Base-by-base conservation (phyloP, 352 stramenopile genomes). In the Phytophthora fragariaefolia region DNA sequence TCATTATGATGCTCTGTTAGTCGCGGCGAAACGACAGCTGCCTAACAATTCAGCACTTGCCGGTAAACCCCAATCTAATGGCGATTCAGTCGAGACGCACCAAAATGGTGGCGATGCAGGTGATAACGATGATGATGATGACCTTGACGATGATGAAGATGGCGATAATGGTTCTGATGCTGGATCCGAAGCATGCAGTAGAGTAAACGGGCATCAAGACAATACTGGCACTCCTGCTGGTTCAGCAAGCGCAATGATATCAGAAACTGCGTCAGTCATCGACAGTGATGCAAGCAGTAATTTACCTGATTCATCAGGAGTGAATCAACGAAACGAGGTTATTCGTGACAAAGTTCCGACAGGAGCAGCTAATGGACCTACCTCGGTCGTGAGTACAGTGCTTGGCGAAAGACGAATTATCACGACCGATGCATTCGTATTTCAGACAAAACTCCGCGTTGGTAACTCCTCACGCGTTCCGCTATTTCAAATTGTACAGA, bases 11-110 rank as follows among this genome's bases (percentile, higher is more conserved):
- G 82, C 84, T 0, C 55, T 95, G 6, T 66, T 94, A 12, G 66
- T 89, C 7, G 89, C 89, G 0, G 89, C 89, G 0, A 93, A 93
- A 63, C 77, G 89, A 0, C 89, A 96, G 46, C 43, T 96, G 20
- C 89, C 89, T 0, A 94, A 90, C 48, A 95, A 96, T 58, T 92
- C 87, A n/a, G 50, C 71, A 5, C 70, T 91, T 48, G 69, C 61
- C 17, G 66, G 71, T 6, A 88, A 89, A 55, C 74, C 70, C 26
- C 78, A 82, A 51, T 62, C 66, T 8, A 77, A 71, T 26, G 63
- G 76, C 6, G 68, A 79, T 43, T 53, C 23, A n/a, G 12, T 62
- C 28, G 72, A 79, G 6, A 61, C 66, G 38, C 70, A 71, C n/a
- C 68, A 73, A 22, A 50, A 76, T 55, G 66, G 63, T 6, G 67